Percentiles rank a stretch among this genome's conserved stretches.
Evolutionary conservation across 1,284 basidiomycete genomes (phyloP).

Genomic region (Psilocybe mexicana): DNA sequence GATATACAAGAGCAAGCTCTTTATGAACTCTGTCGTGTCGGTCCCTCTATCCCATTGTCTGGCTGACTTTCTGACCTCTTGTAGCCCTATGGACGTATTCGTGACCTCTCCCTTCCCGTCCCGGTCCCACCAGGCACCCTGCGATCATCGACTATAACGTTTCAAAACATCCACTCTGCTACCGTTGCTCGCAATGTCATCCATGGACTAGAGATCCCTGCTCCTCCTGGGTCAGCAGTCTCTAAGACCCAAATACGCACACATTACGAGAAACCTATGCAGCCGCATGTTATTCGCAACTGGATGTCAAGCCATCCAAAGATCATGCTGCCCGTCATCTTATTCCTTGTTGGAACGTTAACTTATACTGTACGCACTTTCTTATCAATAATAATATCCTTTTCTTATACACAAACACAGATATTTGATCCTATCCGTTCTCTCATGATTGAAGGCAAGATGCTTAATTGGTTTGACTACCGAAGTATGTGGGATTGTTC

Average conservation of each 20-base stretch:
- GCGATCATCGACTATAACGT: slow-evolving; percentile 67
- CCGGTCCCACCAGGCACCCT: slow-evolving; percentile 69
- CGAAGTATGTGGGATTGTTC: slow-evolving; percentile 43
- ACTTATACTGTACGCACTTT: slow-evolving; percentile 74
- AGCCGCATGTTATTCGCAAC: slow-evolving; percentile 75
- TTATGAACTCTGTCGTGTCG: slow-evolving; percentile 70
- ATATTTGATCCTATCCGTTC: slow-evolving; percentile 92
- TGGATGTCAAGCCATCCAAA: slow-evolving; percentile 88
- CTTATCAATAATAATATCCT: slow-evolving; percentile 15
- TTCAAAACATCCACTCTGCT: slow-evolving; percentile 66
- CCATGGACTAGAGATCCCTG: slow-evolving; percentile 63
- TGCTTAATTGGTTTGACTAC: slow-evolving; percentile 83
- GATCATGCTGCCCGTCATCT: slow-evolving; percentile 81
- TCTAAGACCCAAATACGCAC: slow-evolving; percentile 60
- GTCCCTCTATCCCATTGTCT: slow-evolving; percentile 21
- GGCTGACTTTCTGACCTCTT: slow-evolving; percentile 1
- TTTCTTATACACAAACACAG: slow-evolving; percentile 36
- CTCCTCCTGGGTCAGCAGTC: slow-evolving; percentile 26
- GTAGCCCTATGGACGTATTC: slow-evolving; percentile 84
- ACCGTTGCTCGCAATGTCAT: slow-evolving; percentile 85
- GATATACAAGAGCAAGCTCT: slow-evolving; percentile 80
- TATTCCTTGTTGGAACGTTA: slow-evolving; percentile 86
- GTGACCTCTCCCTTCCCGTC: slow-evolving; percentile 62
- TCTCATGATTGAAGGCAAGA: slow-evolving; percentile 81
- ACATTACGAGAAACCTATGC: slow-evolving; percentile 74